These are phyloP conservation scores for Millerozyma acaciae DNA, from an alignment of 805 yeast genomes.

Conservation along the genomic window DNA sequence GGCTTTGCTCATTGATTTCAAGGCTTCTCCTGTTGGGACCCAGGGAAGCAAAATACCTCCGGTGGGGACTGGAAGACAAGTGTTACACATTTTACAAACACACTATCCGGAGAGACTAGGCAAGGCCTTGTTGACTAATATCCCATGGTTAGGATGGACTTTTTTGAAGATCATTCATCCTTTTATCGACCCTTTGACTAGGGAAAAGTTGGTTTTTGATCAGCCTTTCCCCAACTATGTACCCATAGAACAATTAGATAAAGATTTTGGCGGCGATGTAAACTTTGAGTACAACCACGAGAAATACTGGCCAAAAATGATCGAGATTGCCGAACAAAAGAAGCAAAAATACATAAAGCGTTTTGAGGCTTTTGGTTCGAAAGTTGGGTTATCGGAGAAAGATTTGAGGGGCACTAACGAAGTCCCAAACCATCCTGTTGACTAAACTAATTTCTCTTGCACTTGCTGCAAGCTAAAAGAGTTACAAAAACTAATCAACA, in stretches of 20 bases:
- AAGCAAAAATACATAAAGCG: conserved; percentile 62
- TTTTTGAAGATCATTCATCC: conserved; percentile 90
- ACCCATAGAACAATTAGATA: conserved; percentile 76
- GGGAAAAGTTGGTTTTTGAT: conserved; percentile 89
- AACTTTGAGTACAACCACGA: conserved; percentile 82
- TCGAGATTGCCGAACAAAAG: conserved; percentile 55
- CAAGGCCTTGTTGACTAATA: conserved; percentile 83
- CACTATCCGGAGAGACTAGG: conserved; percentile 98
- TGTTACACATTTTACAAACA: conserved; percentile 86
- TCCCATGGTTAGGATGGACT: conserved; percentile 92
- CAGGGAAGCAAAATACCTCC: conserved; percentile 79
- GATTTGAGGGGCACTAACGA: conserved; percentile 57
- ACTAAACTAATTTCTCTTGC: background rate
- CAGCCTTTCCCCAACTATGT: conserved; percentile 84
- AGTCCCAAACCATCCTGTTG: conserved; percentile 24
- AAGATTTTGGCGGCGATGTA: conserved; percentile 78
- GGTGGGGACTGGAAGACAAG: conserved; percentile 83
- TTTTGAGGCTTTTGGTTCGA: conserved; percentile 66
- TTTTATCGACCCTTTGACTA: conserved; percentile 91
- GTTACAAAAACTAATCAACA: no score
- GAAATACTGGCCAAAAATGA: conserved; percentile 72
- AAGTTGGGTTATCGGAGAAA: conserved; percentile 72
- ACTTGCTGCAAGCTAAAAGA: no score
- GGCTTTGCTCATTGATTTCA: conserved; percentile 88
- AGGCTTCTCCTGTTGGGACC: conserved; percentile 64